Evolutionary conservation across 2,329 filamentous ascomycete genomes (phyloP).

Genomic region (Ciborinia camelliae): DNA sequence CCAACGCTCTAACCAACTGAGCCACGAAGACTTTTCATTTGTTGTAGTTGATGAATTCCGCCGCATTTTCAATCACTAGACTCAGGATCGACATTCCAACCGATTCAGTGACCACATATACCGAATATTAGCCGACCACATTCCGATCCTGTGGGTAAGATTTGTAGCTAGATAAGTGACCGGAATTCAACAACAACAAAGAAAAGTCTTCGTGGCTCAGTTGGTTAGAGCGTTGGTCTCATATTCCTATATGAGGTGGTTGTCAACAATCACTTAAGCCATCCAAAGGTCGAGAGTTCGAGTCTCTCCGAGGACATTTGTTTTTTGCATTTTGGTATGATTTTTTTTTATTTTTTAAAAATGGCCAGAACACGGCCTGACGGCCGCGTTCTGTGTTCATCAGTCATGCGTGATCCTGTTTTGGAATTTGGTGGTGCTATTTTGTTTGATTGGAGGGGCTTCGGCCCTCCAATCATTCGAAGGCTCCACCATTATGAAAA

Average conservation of each 20-base stretch:
- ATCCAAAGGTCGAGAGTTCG: conserved; percentile 49
- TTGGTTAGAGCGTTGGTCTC: conserved; percentile 46
- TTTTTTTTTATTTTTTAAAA: too few relatives aligned
- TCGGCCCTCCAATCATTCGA: too few relatives aligned
- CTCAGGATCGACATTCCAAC: background rate
- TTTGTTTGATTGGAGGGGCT: conserved; percentile 15
- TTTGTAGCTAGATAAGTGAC: too few relatives aligned
- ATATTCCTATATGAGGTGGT: conserved; percentile 26
- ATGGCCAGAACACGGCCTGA: too few relatives aligned
- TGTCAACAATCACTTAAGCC: conserved; percentile 15
- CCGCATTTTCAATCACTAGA: background rate
- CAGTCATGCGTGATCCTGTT: too few relatives aligned
- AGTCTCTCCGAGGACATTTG: conserved; percentile 43
- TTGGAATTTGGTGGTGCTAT: too few relatives aligned
- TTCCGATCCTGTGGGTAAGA: too few relatives aligned
- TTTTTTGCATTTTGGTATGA: background rate
- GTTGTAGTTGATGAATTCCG: background rate
- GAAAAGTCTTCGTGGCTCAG: conserved; percentile 42
- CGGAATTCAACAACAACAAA: background rate
- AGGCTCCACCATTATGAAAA: background rate
- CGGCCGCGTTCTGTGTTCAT: too few relatives aligned
- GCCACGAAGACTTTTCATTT: conserved; percentile 38
- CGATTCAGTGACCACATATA: background rate
- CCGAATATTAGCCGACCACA: background rate
- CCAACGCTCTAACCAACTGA: conserved; percentile 45